Conservation (phyloP, 169 alveolate genomes). For the Plasmodium reichenowi region DNA sequence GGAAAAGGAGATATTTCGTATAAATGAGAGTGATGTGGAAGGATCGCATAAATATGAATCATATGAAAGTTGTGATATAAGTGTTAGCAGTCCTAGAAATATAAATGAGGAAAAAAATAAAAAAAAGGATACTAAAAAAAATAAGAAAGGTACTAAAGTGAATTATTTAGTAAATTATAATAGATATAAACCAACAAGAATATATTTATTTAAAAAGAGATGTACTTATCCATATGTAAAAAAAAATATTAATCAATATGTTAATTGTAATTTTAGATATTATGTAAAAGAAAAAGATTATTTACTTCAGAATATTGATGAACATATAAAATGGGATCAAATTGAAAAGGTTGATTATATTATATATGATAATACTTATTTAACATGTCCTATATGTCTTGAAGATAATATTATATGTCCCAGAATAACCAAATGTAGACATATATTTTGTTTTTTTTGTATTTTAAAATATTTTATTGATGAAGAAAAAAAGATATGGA, state of each 20-base stretch:
- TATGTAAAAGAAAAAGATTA: slow-evolving; percentile 65
- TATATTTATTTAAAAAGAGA: slow-evolving; percentile 16
- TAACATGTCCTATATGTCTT: slow-evolving; percentile 80
- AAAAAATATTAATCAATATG: slow-evolving; percentile 53
- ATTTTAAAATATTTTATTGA: slow-evolving; percentile 78
- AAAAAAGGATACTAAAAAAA: slow-evolving; percentile 36
- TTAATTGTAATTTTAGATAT: slow-evolving; percentile 72
- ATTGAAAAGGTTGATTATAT: slow-evolving; percentile 79
- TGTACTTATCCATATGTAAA: slow-evolving; percentile 7
- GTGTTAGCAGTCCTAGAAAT: not conserved
- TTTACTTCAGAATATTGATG: slow-evolving; percentile 26
- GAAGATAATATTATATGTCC: slow-evolving; percentile 79
- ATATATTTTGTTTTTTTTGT: slow-evolving; percentile 80
- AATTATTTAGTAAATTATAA: slow-evolving; percentile 59
- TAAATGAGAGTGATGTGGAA: not conserved
- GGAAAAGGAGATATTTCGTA: not conserved
- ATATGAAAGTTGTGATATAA: not conserved
- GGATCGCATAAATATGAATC: not conserved
- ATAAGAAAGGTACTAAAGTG: slow-evolving; percentile 42
- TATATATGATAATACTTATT: slow-evolving; percentile 75
- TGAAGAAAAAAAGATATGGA: slow-evolving; percentile 64
- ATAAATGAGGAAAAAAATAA: not conserved
- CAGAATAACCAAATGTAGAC: slow-evolving; percentile 79
- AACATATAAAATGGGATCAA: slow-evolving; percentile 74
- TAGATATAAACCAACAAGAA: slow-evolving; percentile 55